Conservation (phyloP, 768 basidiomycete genomes). For the Floccularia luteovirens region DNA sequence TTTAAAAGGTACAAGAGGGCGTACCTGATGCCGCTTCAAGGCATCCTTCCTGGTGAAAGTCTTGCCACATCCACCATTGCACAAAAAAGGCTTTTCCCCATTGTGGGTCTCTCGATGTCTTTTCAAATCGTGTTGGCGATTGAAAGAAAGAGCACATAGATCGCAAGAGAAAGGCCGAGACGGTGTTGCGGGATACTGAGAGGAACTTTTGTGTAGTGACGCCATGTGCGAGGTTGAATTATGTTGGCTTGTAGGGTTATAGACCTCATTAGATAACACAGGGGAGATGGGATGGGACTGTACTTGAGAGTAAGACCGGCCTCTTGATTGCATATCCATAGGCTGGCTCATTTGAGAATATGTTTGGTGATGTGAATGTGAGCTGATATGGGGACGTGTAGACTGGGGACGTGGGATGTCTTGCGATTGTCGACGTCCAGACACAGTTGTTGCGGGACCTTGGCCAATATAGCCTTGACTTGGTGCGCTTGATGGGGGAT, state of each 20-base stretch:
- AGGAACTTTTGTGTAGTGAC: constrained; percentile 25
- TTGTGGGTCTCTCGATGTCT: constrained; percentile 81
- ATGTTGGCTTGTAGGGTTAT: constrained; percentile 19
- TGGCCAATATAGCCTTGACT: constrained; percentile 15
- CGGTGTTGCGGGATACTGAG: constrained; percentile 53
- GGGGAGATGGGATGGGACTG: constrained; percentile 12
- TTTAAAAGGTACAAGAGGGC: constrained; percentile 12
- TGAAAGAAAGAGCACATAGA: constrained; percentile 75
- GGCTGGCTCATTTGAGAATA: constrained; percentile 25
- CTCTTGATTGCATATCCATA: constrained; percentile 17
- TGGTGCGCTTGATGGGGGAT: constrained; percentile 15
- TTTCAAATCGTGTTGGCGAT: constrained; percentile 80
- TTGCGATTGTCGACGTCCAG: constrained; percentile 11
- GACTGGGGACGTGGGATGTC: constrained; percentile 20
- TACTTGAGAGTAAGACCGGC: constrained; percentile 36
- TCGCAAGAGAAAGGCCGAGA: constrained; percentile 60
- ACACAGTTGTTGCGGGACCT: constrained; percentile 5
- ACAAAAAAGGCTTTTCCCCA: constrained; percentile 77
- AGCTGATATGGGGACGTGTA: constrained; percentile 24
- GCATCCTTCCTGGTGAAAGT: constrained; percentile 86
- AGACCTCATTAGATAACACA: constrained; percentile 11
- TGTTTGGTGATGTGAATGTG: constrained; percentile 27
- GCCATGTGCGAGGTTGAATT: constrained; percentile 25
- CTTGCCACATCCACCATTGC: constrained; percentile 81
- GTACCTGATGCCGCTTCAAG: constrained; percentile 77